These are phyloP conservation scores for Glomus cerebriforme DNA, from an alignment of 192 early-diverging fungal genomes.

Conservation along the genomic window DNA sequence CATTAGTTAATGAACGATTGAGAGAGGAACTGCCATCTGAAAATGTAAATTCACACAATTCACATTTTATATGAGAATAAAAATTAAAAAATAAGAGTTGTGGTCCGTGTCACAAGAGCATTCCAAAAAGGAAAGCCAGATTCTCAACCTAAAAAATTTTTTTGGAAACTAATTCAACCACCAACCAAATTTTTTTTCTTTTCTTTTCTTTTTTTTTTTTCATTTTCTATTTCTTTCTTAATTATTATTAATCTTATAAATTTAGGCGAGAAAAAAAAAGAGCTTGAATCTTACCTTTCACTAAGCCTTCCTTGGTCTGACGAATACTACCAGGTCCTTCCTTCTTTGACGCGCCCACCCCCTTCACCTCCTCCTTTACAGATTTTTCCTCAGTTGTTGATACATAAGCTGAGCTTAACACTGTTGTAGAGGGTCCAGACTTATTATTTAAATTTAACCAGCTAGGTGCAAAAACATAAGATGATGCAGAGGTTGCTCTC, in stretches of 20 bases:
- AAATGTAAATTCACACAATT: constrained; percentile 1
- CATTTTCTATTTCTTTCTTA: background rate
- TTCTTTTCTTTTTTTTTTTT: no score
- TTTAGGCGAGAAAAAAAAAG: background rate
- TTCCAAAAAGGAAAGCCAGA: constrained; percentile 19
- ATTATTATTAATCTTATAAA: background rate
- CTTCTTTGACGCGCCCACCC: background rate
- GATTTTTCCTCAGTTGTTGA: constrained; percentile 19
- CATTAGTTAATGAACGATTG: background rate
- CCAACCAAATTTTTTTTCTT: constrained; percentile 2
- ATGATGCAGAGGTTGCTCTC: constrained; percentile 14
- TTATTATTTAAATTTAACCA: constrained; percentile 23
- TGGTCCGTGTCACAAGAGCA: background rate
- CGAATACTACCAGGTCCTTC: background rate
- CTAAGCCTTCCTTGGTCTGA: background rate
- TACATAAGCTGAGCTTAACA: constrained; percentile 17
- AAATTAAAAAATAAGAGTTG: constrained; percentile 10
- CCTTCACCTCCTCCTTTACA: background rate
- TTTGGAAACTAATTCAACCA: constrained; percentile 24
- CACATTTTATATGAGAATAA: background rate
- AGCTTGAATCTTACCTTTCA: background rate
- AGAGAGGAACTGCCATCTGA: constrained; percentile 17
- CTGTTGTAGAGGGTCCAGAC: background rate
- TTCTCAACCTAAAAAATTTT: constrained; percentile 8
- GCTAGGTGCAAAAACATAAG: constrained; percentile 27